Evolutionary conservation across 2,329 filamentous ascomycete genomes (phyloP), one percentile per base, ranked within the genome.

Genomic region (Talaromyces islandicus): DNA sequence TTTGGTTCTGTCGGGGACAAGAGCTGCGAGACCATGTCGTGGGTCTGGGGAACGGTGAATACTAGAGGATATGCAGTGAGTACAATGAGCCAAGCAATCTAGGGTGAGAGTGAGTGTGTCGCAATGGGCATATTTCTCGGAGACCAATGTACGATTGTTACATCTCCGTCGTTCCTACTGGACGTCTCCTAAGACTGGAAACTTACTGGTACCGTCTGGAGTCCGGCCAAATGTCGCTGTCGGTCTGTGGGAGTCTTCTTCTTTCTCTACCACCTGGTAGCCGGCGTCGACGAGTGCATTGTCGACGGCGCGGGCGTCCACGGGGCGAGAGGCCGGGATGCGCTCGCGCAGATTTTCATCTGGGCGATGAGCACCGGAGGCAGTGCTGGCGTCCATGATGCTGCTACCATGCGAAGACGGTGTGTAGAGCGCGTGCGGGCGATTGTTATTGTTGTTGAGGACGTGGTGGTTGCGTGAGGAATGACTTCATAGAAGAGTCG

Each of bases 21-120:
- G 59, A 99, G 84, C 78, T 97, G 94, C 56, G 93, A 96, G 68
- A 99, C 93, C 94, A 99, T 97, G 78, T 99, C 94, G 81, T 97
- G 92, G 60, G 94, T 99, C 64, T 91, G 88, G 54, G 94, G 94
- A 58, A 99, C 94, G 61, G 91, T 89, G 73, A 99, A 99, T 69
- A 96, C 94, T 97, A 52, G 56, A 27, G n/a, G 55, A 38, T 46
- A 38, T 43, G 41, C 41, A 59, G 59, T 66, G 48, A 66, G 64
- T 64, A 66, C 57, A n/a, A 60, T 35, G 32, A 21, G 12, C 48
- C 24, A n/a, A 35, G 51, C 24, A 5, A 24, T 38, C 19, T 11
- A 3, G 43, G 43, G 43, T 11, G 21, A 46, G n/a, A 2, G n/a
- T 4, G 19, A 38, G 10, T 4, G 12, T 35, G 43, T 24, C 43